Percentiles rank a stretch among this genome's conserved stretches.
phyloP scores from a whole-genome alignment of 441 rosid genomes.

The Omphalea diandra region DNA sequence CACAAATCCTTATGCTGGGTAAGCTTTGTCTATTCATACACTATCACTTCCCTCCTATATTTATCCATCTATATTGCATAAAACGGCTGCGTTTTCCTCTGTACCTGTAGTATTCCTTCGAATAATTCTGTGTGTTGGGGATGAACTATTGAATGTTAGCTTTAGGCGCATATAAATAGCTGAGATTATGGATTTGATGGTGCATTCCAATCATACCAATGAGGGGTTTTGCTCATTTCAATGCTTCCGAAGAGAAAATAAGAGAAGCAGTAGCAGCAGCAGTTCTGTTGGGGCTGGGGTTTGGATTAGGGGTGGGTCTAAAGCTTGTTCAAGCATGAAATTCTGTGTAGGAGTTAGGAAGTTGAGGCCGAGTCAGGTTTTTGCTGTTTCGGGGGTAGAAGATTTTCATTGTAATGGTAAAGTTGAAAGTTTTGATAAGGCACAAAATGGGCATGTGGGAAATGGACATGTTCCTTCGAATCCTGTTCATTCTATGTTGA shows the following conservation, averaged over 20 bases:
- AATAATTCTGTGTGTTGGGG: background rate
- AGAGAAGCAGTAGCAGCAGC: conserved; percentile 25
- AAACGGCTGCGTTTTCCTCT: background rate
- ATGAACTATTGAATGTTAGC: conserved; percentile 1
- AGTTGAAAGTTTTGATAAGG: conserved; percentile 34
- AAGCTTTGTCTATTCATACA: background rate
- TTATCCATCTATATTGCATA: background rate
- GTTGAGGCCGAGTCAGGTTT: conserved; percentile 32
- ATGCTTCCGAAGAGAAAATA: conserved; percentile 33
- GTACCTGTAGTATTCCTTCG: background rate
- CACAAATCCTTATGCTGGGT: background rate
- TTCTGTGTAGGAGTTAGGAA: conserved; percentile 30
- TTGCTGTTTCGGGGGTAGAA: conserved; percentile 44
- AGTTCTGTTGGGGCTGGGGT: conserved; percentile 26
- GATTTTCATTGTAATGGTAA: conserved; percentile 44
- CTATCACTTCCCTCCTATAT: background rate
- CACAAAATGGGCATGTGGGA: conserved; percentile 34
- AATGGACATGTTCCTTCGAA: conserved; percentile 43
- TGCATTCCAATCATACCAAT: conserved; percentile 28
- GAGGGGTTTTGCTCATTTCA: conserved; percentile 57
- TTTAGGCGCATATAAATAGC: background rate
- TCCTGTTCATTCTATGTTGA: conserved; percentile 31
- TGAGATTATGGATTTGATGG: conserved; percentile 1
- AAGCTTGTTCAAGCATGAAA: conserved; percentile 19
- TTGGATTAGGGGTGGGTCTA: conserved; percentile 26